A percentile compares a stretch with the other conserved stretches of the same genome.
phyloP scores from a whole-genome alignment of 2,329 filamentous ascomycete genomes.

The Aureobasidium namibiae region DNA sequence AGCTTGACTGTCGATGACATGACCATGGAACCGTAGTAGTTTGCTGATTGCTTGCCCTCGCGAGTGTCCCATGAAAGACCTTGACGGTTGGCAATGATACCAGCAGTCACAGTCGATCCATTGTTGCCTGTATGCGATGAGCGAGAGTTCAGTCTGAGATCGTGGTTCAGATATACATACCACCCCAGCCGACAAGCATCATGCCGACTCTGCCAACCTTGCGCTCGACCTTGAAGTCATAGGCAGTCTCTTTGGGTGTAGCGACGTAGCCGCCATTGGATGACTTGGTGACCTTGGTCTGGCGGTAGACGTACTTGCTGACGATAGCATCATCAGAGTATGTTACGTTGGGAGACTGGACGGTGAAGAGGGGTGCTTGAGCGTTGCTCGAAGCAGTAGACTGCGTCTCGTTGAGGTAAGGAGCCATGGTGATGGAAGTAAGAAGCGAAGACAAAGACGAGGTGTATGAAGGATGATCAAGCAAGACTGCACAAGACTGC shows the following conservation, averaged over 20 bases:
- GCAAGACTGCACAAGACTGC: neutral
- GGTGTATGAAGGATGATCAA: neutral
- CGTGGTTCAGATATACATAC: conserved; percentile 28
- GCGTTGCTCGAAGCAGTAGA: conserved; percentile 23
- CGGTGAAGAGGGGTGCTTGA: conserved; percentile 56
- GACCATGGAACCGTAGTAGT: conserved; percentile 97
- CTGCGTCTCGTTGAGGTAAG: conserved; percentile 68
- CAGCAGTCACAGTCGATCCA: conserved; percentile 91
- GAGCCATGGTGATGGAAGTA: conserved; percentile 61
- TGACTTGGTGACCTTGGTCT: conserved; percentile 68
- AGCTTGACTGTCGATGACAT: conserved; percentile 98
- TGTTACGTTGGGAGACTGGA: conserved; percentile 83
- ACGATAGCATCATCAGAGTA: conserved; percentile 85
- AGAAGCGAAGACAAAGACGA: neutral
- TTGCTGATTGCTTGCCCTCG: conserved; percentile 74
- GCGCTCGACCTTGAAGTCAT: conserved; percentile 96
- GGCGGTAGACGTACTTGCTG: conserved; percentile 94
- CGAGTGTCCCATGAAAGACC: conserved; percentile 86
- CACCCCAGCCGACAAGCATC: conserved; percentile 97
- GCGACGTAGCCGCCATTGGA: conserved; percentile 72
- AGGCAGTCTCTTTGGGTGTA: conserved; percentile 77
- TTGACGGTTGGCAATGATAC: conserved; percentile 90
- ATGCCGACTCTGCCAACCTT: conserved; percentile 87
- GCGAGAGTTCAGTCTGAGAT: neutral
- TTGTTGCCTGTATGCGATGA: conserved; percentile 55